Evolutionary conservation across 352 stramenopile species (phyloP).

Genomic region (Phytophthora hibernalis): DNA sequence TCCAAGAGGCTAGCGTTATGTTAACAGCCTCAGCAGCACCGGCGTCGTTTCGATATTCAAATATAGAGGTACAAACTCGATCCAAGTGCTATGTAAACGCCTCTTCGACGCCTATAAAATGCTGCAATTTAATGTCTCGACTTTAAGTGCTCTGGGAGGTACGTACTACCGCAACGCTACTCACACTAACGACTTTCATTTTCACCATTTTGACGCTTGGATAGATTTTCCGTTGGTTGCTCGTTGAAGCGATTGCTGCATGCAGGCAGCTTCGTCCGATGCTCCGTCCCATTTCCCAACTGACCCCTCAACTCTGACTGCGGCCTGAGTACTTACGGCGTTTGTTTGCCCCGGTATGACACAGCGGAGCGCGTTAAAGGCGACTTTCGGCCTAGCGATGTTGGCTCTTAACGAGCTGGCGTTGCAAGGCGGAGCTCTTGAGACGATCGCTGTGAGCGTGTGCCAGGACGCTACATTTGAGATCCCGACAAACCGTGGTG

Average conservation of each 20-base stretch:
- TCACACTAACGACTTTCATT: constrained; percentile 7
- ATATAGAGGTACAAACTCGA: background rate
- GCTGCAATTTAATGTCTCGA: constrained; percentile 16
- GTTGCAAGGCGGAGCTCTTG: background rate
- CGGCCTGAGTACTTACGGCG: constrained; percentile 13
- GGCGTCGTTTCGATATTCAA: constrained; percentile 28
- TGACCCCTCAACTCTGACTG: constrained; percentile 23
- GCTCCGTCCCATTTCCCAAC: constrained; percentile 34
- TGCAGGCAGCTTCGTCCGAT: constrained; percentile 10
- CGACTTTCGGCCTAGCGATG: constrained; percentile 11
- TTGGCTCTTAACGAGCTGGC: constrained; percentile 8
- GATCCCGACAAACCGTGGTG: constrained; percentile 32
- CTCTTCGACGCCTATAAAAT: constrained; percentile 3
- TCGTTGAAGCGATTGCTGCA: constrained; percentile 1
- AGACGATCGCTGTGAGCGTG: constrained; percentile 34
- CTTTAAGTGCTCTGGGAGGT: constrained; percentile 10
- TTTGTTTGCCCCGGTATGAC: constrained; percentile 19
- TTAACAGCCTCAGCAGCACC: no score
- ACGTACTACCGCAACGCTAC: constrained; percentile 14
- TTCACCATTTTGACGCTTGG: constrained; percentile 10
- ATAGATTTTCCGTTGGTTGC: constrained; percentile 22
- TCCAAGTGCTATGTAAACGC: background rate
- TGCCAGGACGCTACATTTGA: constrained; percentile 56
- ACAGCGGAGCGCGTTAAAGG: constrained; percentile 8
- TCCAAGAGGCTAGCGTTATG: constrained; percentile 1